phyloP scores from a whole-genome alignment of 257 asterid genomes.

The Rauvolfia tetraphylla region DNA sequence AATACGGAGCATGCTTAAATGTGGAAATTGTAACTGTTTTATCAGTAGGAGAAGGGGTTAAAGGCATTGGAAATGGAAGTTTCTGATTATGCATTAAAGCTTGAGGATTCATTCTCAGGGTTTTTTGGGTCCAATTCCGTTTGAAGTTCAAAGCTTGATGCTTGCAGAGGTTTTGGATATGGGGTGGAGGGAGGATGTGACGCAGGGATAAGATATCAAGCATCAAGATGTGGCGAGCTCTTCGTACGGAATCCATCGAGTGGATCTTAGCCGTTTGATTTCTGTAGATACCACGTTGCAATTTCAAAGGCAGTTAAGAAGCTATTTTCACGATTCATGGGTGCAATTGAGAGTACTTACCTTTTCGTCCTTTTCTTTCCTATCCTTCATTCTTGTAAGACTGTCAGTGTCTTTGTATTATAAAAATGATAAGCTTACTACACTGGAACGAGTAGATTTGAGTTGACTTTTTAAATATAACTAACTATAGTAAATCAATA shows the following conservation, averaged over 20 bases:
- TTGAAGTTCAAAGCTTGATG: neutral
- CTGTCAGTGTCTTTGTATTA: too few relatives aligned
- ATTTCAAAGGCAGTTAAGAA: neutral
- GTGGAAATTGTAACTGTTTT: conserved; percentile 11
- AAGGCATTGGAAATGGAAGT: neutral
- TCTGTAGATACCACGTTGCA: neutral
- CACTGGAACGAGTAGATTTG: too few relatives aligned
- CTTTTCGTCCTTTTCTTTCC: too few relatives aligned
- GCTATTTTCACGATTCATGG: too few relatives aligned
- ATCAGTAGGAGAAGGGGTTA: neutral
- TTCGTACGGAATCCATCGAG: neutral
- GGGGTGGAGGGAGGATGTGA: neutral
- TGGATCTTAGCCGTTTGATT: conserved; percentile 6
- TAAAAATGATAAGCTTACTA: too few relatives aligned
- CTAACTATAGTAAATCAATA: too few relatives aligned
- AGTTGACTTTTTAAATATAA: too few relatives aligned
- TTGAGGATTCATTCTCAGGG: conserved; percentile 9
- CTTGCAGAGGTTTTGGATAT: neutral
- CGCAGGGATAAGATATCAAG: neutral
- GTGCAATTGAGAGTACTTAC: too few relatives aligned
- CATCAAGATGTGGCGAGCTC: neutral
- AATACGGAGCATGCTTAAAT: neutral
- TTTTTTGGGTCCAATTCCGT: too few relatives aligned
- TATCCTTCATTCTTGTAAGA: too few relatives aligned
- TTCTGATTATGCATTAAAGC: neutral